phyloP scores from a whole-genome alignment of 495 filamentous ascomycete species.

The Elaphomyces granulatus region DNA sequence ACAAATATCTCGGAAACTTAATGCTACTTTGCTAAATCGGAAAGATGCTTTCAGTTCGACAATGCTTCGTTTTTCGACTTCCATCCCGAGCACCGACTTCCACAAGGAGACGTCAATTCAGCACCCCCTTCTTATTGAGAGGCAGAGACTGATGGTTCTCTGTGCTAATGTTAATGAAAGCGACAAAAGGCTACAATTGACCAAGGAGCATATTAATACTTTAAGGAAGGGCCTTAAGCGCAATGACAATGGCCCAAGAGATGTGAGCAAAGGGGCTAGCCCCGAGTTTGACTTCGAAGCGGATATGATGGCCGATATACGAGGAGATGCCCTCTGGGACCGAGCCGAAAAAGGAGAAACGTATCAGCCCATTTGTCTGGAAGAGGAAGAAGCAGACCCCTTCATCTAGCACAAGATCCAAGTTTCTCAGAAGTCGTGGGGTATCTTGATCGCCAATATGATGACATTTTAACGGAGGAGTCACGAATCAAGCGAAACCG shows the following conservation, averaged over 20 bases:
- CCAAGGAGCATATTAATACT: constrained; percentile 43
- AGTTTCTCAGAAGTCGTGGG: too few relatives aligned
- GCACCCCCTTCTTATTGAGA: constrained; percentile 21
- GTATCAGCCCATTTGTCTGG: too few relatives aligned
- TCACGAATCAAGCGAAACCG: too few relatives aligned
- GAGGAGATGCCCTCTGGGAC: not conserved
- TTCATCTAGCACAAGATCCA: too few relatives aligned
- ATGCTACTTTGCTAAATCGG: constrained; percentile 36
- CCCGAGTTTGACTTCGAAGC: constrained; percentile 40
- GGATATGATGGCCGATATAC: constrained; percentile 50
- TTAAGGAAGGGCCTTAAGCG: constrained; percentile 32
- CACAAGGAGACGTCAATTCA: constrained; percentile 32
- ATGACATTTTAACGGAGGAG: too few relatives aligned
- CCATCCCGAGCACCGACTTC: constrained; percentile 7
- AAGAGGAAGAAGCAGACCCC: too few relatives aligned
- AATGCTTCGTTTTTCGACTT: constrained; percentile 22
- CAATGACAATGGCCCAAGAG: constrained; percentile 18
- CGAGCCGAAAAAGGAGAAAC: too few relatives aligned
- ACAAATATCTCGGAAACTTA: constrained; percentile 38
- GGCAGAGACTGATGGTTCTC: constrained; percentile 24
- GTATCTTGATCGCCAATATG: too few relatives aligned
- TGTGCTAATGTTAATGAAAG: constrained; percentile 31
- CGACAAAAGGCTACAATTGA: constrained; percentile 41
- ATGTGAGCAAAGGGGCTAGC: constrained; percentile 16
- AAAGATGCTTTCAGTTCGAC: constrained; percentile 29